phyloP scores from a whole-genome alignment of 2,329 filamentous ascomycete genomes.

The Colletotrichum coccodes region DNA sequence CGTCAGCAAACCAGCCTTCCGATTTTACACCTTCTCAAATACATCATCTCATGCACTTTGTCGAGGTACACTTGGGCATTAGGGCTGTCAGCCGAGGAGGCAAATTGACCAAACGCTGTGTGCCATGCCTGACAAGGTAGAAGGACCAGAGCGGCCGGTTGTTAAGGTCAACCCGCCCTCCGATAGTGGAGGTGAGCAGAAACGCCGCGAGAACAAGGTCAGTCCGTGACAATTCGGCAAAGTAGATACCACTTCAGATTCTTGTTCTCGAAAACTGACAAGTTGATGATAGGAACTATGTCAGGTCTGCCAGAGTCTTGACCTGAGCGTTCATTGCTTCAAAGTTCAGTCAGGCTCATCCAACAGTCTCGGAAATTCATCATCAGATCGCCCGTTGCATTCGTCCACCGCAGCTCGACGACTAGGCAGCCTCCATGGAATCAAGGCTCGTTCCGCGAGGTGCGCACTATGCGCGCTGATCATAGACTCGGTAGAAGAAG shows the following conservation, averaged over 20 bases:
- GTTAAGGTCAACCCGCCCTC: background rate
- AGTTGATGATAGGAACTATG: background rate
- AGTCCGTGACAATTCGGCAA: too few relatives aligned
- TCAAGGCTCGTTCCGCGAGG: background rate
- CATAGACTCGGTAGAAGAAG: slow-evolving; percentile 11
- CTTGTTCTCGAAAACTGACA: background rate
- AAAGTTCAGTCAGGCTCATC: background rate
- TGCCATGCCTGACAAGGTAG: background rate
- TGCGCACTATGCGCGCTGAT: slow-evolving; percentile 16
- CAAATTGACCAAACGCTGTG: background rate
- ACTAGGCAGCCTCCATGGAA: slow-evolving; percentile 2
- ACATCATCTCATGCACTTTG: too few relatives aligned
- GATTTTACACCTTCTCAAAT: too few relatives aligned
- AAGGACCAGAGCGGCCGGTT: background rate
- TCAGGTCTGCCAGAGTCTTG: background rate
- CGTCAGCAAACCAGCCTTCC: too few relatives aligned
- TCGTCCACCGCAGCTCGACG: background rate
- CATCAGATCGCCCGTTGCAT: background rate
- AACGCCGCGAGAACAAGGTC: background rate
- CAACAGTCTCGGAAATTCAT: background rate
- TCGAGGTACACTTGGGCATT: too few relatives aligned
- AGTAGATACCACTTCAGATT: too few relatives aligned
- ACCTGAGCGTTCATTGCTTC: slow-evolving; percentile 9
- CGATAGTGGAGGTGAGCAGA: background rate
- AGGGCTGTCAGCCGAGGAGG: too few relatives aligned